These are phyloP conservation scores for Ogataea hybrid DNA, from an alignment of 1,139 yeast species.

Conservation along the genomic window DNA sequence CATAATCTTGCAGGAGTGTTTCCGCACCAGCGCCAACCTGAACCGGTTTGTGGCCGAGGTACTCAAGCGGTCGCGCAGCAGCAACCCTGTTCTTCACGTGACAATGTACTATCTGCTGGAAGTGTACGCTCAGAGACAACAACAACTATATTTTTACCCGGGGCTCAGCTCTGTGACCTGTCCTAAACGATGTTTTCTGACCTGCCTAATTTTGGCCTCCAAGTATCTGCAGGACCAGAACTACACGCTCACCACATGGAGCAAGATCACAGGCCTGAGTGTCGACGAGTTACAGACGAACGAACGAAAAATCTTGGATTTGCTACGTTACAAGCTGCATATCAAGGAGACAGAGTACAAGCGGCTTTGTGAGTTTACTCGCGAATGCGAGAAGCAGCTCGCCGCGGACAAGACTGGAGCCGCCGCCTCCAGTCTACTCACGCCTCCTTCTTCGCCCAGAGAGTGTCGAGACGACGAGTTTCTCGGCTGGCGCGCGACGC, in stretches of 20 bases:
- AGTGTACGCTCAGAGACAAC: slow-evolving; percentile 32
- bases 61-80: slow-evolving; percentile 64
- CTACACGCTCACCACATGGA: slow-evolving; percentile 71
- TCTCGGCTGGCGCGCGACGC: slow-evolving; percentile 7
- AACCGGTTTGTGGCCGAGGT: slow-evolving; percentile 57
- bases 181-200: slow-evolving; percentile 65
- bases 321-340: slow-evolving; percentile 56
- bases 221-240: slow-evolving; percentile 75
- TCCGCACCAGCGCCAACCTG: slow-evolving; percentile 2
- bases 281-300: slow-evolving; percentile 47
- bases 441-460: slow-evolving; percentile 23
- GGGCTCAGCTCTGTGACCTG: slow-evolving; percentile 34
- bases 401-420: background rate
- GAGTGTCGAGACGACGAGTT: slow-evolving; percentile 7
- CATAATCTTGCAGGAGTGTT: slow-evolving; percentile 4
- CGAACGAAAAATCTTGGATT: slow-evolving; percentile 53
- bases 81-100: slow-evolving; percentile 62
- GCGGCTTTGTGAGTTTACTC: slow-evolving; percentile 32
- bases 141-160: slow-evolving; percentile 9
- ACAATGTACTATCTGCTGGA: slow-evolving; percentile 62
- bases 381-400: slow-evolving; percentile 25
- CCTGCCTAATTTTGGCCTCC: slow-evolving; percentile 65
- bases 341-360: slow-evolving; percentile 50
- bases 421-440: slow-evolving; percentile 3
- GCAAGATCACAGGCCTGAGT: slow-evolving; percentile 64